A percentile compares a stretch with the other conserved stretches of the same genome.
Conservation (phyloP, 2,329 filamentous ascomycete genomes). For the Fusarium graminum region DNA sequence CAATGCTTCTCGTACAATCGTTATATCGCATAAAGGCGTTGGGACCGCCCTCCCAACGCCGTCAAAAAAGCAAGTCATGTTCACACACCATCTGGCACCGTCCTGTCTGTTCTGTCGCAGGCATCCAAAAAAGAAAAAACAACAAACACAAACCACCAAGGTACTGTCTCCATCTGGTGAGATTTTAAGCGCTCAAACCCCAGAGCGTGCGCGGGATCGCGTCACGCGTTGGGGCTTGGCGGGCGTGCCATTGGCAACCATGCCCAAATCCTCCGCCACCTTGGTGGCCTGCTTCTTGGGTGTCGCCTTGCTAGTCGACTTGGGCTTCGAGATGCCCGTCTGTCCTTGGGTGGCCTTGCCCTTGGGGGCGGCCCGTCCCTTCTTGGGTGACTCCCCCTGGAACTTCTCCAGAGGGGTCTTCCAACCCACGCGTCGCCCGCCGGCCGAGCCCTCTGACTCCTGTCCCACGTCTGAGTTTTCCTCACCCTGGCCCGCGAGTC, state of each 20-base stretch:
- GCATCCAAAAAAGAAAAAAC: constrained; percentile 12
- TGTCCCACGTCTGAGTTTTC: constrained; percentile 39
- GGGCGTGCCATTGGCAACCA: constrained; percentile 54
- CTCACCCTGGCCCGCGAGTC: constrained; percentile 41
- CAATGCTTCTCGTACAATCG: constrained; percentile 34
- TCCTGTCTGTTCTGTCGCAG: neutral
- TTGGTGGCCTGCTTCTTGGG: constrained; percentile 48
- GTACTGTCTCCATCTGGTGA: constrained; percentile 7
- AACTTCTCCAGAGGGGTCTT: constrained; percentile 51
- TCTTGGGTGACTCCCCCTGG: constrained; percentile 47
- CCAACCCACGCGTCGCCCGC: constrained; percentile 51
- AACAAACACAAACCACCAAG: constrained; percentile 12
- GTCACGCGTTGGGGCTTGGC: constrained; percentile 52
- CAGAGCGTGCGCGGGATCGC: constrained; percentile 48
- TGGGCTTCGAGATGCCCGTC: constrained; percentile 52
- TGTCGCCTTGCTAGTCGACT: constrained; percentile 23
- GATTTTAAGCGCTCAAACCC: constrained; percentile 33
- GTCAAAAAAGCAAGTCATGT: constrained; percentile 17
- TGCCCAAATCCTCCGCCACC: constrained; percentile 52
- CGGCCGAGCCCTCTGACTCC: constrained; percentile 25
- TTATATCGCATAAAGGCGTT: constrained; percentile 28
- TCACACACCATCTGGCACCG: constrained; percentile 7
- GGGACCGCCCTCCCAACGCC: constrained; percentile 26
- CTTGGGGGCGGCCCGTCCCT: constrained; percentile 36
- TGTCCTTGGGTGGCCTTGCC: constrained; percentile 43